Percentiles rank a stretch among this genome's conserved stretches.
These are phyloP conservation scores for Aspergillus glaucus DNA, from an alignment of 2,329 filamentous ascomycete species.

Conservation along the genomic window DNA sequence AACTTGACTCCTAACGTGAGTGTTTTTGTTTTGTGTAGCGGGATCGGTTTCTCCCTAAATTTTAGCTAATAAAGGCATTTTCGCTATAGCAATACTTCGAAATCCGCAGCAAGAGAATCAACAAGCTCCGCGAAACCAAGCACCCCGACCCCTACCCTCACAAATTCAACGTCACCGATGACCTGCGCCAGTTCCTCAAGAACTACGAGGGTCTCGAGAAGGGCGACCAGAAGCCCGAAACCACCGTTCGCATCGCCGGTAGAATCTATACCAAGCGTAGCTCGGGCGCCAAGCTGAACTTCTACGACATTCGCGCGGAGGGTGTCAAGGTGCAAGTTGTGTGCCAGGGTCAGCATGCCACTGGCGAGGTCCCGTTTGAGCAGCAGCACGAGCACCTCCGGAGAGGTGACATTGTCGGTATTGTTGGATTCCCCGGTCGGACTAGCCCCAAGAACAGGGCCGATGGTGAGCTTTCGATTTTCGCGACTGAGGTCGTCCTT, in stretches of 20 bases:
- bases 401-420: slow-evolving; percentile 86
- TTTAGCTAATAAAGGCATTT: background rate
- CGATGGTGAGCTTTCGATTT: slow-evolving; percentile 89
- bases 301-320: slow-evolving; percentile 78
- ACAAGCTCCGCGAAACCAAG: slow-evolving; percentile 66
- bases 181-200: slow-evolving; percentile 70
- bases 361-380: slow-evolving; percentile 65
- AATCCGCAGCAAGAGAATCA: slow-evolving; percentile 78
- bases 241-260: slow-evolving; percentile 69
- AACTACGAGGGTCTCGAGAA: slow-evolving; percentile 75
- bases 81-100: slow-evolving; percentile 77
- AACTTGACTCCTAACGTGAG: slow-evolving; percentile 69
- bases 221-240: slow-evolving; percentile 72
- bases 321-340: slow-evolving; percentile 82
- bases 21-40: slow-evolving; percentile 3
- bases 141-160: slow-evolving; percentile 84
- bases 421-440: slow-evolving; percentile 74
- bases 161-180: slow-evolving; percentile 82
- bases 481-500: slow-evolving; percentile 77
- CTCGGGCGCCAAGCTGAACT: slow-evolving; percentile 76
- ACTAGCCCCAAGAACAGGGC: slow-evolving; percentile 84
- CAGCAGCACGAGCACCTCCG: slow-evolving; percentile 85
- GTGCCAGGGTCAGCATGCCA: slow-evolving; percentile 76
- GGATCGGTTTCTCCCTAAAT: background rate
- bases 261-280: slow-evolving; percentile 85